Percentiles rank a stretch among this genome's conserved stretches.
Conservation (phyloP, 192 early-diverging fungal genomes). For the Backusella circina region DNA sequence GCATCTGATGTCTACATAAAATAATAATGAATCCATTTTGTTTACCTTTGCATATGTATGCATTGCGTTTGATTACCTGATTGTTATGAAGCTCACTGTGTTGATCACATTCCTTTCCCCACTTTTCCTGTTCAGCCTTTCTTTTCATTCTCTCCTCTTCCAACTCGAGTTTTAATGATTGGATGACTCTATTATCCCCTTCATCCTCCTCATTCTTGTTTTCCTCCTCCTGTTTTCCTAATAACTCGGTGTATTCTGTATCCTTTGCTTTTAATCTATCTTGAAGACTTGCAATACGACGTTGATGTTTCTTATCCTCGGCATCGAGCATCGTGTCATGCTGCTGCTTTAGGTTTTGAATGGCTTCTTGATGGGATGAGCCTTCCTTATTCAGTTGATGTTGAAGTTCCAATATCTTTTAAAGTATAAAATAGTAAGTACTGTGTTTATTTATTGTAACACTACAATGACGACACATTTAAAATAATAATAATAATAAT, state of each 20-base stretch:
- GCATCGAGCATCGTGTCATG: neutral
- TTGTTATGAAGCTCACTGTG: neutral
- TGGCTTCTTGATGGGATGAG: neutral
- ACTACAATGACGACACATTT: neutral
- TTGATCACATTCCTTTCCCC: neutral
- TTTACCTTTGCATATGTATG: neutral
- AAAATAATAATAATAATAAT: neutral
- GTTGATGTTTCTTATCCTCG: constrained; percentile 8
- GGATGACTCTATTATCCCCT: neutral
- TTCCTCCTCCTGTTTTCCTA: constrained; percentile 4
- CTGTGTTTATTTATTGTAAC: neutral
- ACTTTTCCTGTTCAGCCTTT: neutral
- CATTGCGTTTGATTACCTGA: neutral
- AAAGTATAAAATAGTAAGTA: neutral
- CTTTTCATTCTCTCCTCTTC: neutral
- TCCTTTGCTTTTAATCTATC: constrained; percentile 11
- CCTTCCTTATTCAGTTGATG: neutral
- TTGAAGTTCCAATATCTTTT: constrained; percentile 1
- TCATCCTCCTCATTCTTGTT: neutral
- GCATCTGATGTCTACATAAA: neutral
- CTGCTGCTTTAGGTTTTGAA: neutral
- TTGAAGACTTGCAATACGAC: constrained; percentile 5
- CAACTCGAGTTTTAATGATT: neutral
- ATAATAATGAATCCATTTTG: neutral
- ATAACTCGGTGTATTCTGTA: neutral